phyloP scores from a whole-genome alignment of 2,329 filamentous ascomycete species.

The Penicillium sclerotiorum region DNA sequence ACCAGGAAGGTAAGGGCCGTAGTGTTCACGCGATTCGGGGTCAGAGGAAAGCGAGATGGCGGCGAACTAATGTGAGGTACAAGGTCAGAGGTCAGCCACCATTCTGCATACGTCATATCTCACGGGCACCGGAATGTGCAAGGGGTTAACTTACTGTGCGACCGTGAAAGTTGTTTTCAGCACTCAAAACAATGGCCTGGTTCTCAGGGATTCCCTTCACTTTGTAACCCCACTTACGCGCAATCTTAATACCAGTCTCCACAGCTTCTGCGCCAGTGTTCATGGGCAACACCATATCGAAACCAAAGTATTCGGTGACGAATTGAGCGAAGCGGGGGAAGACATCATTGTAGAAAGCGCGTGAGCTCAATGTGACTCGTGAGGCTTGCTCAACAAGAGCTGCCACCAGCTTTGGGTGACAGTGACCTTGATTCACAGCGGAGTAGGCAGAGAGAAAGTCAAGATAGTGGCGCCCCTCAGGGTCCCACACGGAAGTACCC shows the following conservation, averaged over 20 bases:
- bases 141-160: constrained; percentile 69
- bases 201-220: constrained; percentile 84
- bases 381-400: constrained; percentile 86
- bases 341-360: constrained; percentile 97
- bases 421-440: constrained; percentile 97
- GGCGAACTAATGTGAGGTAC: constrained; percentile 65
- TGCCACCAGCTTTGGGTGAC: constrained; percentile 93
- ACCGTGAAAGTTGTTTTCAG: constrained; percentile 92
- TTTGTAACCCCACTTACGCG: constrained; percentile 97
- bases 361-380: constrained; percentile 85
- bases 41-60: constrained; percentile 95
- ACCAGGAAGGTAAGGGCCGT: constrained; percentile 90
- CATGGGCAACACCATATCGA: constrained; percentile 98
- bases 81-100: constrained; percentile 1
- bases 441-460: constrained; percentile 98
- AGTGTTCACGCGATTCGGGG: constrained; percentile 93
- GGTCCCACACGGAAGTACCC: constrained; percentile 93
- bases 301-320: constrained; percentile 84
- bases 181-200: constrained; percentile 82
- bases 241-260: constrained; percentile 94
- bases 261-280: constrained; percentile 97
- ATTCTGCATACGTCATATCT: constrained; percentile 3
- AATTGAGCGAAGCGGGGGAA: constrained; percentile 96
- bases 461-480: constrained; percentile 91
- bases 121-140: constrained; percentile 1